These are phyloP conservation scores for Pseudozyma pruni DNA, from an alignment of 1,284 basidiomycete species.

Conservation along the genomic window DNA sequence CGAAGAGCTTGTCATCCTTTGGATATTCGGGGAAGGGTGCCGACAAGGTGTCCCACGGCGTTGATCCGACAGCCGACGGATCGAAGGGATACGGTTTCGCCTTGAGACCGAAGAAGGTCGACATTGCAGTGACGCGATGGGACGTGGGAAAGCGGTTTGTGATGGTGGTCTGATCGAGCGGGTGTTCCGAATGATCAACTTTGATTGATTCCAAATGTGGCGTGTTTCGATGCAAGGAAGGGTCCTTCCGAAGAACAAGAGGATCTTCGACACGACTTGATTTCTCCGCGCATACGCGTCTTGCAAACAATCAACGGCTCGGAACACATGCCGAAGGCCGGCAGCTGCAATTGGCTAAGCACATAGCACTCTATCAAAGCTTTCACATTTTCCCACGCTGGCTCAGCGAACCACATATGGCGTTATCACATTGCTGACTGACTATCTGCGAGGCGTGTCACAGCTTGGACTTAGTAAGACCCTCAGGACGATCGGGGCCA, in stretches of 20 bases:
- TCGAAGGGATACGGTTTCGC: slow-evolving; percentile 45
- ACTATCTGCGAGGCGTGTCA: slow-evolving; percentile 7
- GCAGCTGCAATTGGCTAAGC: neutral
- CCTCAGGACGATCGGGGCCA: slow-evolving; percentile 45
- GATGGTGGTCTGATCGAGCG: neutral
- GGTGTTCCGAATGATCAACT: neutral
- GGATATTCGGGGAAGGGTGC: slow-evolving; percentile 49
- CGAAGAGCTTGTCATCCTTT: slow-evolving; percentile 17
- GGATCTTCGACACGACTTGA: neutral
- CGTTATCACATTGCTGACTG: neutral
- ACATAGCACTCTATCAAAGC: too few species aligned
- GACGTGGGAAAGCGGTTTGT: slow-evolving; percentile 1
- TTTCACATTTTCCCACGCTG: slow-evolving; percentile 2
- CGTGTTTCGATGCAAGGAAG: neutral
- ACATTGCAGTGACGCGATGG: slow-evolving; percentile 16
- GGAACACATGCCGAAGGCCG: neutral
- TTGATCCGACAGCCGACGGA: slow-evolving; percentile 4
- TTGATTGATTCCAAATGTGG: slow-evolving; percentile 4
- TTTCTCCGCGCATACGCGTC: slow-evolving; percentile 15
- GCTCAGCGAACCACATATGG: too few species aligned
- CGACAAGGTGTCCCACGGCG: slow-evolving; percentile 12
- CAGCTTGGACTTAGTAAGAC: slow-evolving; percentile 35
- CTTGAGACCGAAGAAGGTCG: slow-evolving; percentile 42
- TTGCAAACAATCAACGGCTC: slow-evolving; percentile 6
- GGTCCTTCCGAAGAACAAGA: neutral